A percentile compares a stretch with the other conserved stretches of the same genome.
phyloP scores from a whole-genome alignment of 495 filamentous ascomycete genomes.

The Xylaria cubensis region DNA sequence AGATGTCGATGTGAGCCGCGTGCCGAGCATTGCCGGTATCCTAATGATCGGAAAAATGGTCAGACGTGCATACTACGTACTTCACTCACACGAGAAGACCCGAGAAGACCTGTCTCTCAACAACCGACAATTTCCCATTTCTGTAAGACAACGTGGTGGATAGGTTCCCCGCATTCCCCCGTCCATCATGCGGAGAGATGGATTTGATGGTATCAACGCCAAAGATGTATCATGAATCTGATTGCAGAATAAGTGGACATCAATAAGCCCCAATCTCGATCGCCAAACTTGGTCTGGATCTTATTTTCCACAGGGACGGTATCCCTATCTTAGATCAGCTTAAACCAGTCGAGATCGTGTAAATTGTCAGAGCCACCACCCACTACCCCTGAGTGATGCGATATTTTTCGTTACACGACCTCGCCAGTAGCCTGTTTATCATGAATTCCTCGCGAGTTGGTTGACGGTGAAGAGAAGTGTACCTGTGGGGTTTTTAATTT shows the following conservation, averaged over 20 bases:
- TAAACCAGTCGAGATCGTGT: no score
- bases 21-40: background rate
- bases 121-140: background rate
- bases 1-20: background rate
- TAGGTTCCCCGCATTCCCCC: background rate
- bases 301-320: background rate
- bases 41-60: background rate
- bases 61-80: background rate
- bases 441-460: background rate
- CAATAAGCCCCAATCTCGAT: background rate
- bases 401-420: no score
- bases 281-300: background rate
- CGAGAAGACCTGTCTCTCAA: background rate
- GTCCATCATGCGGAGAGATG: background rate
- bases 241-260: slow-evolving; percentile 8
- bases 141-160: background rate
- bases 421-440: slow-evolving; percentile 8
- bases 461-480: background rate
- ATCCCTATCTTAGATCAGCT: background rate
- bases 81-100: background rate
- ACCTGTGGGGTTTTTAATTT: background rate
- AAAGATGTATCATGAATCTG: background rate
- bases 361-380: no score
- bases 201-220: background rate
- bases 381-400: no score